phyloP scores from a whole-genome alignment of 345 rosid species.

The Nephelium lappaceum region DNA sequence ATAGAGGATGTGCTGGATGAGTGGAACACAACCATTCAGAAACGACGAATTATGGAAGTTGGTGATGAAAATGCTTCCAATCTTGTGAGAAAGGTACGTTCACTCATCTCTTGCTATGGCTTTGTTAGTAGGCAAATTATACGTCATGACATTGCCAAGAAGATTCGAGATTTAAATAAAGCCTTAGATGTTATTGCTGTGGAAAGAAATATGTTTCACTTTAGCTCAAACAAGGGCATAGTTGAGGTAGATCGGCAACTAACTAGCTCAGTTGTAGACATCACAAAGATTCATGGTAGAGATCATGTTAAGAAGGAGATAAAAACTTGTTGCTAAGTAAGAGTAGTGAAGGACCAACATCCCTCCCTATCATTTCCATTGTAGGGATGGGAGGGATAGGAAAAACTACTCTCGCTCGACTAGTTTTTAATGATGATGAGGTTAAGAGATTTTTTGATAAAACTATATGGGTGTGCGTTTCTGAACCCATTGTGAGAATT shows the following conservation, averaged over 20 bases:
- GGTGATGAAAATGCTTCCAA: not conserved
- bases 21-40: not conserved
- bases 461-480: slow-evolving; percentile 2
- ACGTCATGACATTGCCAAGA: not conserved
- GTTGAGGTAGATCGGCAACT: not conserved
- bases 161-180: not conserved
- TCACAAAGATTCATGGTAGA: not conserved
- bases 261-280: not conserved
- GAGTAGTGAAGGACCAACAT: not conserved
- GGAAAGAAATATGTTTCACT: not conserved
- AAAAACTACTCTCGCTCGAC: not conserved
- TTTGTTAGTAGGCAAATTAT: not conserved
- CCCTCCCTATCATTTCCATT: not conserved
- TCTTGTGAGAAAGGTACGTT: not conserved
- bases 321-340: not conserved
- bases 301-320: not conserved
- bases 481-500: not conserved
- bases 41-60: not conserved
- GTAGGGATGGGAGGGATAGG: slow-evolving; percentile 3
- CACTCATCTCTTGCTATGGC: not conserved
- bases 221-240: not conserved
- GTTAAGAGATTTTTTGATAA: not conserved
- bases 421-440: not conserved
- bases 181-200: not conserved
- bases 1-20: not conserved